Percentiles rank a stretch among this genome's conserved stretches.
These are phyloP conservation scores for Hyaloscypha hepaticicola DNA, from an alignment of 495 filamentous ascomycete species.

Conservation along the genomic window DNA sequence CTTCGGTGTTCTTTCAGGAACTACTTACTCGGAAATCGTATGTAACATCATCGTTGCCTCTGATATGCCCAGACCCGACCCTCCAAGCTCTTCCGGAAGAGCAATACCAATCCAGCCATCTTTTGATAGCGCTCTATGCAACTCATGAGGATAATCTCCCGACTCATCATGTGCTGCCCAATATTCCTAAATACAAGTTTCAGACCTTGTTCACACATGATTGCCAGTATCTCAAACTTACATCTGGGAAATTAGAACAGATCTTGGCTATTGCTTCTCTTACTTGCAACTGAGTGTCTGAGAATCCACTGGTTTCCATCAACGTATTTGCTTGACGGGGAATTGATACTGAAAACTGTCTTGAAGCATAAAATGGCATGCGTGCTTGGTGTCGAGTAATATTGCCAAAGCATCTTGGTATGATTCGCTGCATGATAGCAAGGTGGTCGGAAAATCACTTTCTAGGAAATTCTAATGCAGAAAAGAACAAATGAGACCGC, in stretches of 20 bases:
- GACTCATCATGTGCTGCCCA: constrained; percentile 70
- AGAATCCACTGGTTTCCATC: constrained; percentile 74
- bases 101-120: constrained; percentile 85
- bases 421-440: constrained; percentile 11
- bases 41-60: constrained; percentile 88
- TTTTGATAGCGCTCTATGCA: constrained; percentile 72
- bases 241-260: constrained; percentile 60
- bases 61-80: constrained; percentile 72
- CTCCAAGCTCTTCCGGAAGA: constrained; percentile 68
- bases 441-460: not conserved
- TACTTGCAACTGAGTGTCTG: constrained; percentile 67
- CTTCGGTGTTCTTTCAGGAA: not conserved
- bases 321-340: constrained; percentile 36
- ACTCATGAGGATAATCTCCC: constrained; percentile 66
- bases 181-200: constrained; percentile 47
- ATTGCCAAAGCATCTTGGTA: constrained; percentile 6
- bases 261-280: constrained; percentile 67
- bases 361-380: not conserved
- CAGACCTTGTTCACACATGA: constrained; percentile 7
- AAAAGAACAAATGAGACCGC: not conserved
- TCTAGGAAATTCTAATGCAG: not conserved
- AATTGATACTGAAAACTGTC: constrained; percentile 20
- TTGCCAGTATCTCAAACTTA: constrained; percentile 5
- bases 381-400: not conserved
- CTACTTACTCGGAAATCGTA: constrained; percentile 64